These are phyloP conservation scores for Cordyceps javanica DNA, from an alignment of 2,329 filamentous ascomycete species.

Conservation along the genomic window DNA sequence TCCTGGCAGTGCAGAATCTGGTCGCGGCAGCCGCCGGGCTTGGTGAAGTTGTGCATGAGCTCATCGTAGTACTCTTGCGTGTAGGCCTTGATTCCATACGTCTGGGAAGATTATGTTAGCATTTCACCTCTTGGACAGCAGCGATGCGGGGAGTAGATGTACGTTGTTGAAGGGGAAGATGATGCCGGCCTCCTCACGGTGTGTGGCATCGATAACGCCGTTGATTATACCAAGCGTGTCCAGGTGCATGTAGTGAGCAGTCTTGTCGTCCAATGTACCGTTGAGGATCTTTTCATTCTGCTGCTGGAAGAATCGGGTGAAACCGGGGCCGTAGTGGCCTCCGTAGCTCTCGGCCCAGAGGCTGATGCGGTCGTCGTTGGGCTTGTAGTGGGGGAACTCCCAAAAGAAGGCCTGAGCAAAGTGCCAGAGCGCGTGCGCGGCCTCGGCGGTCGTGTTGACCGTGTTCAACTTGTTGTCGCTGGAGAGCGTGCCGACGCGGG, in stretches of 20 bases:
- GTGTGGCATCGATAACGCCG: conserved; percentile 58
- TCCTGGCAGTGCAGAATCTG: conserved; percentile 45
- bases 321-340: conserved; percentile 62
- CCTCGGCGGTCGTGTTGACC: conserved; percentile 46
- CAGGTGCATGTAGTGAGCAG: conserved; percentile 46
- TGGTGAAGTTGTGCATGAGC: conserved; percentile 24
- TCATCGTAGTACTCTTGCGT: conserved; percentile 34
- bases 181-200: conserved; percentile 53
- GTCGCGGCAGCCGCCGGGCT: conserved; percentile 44
- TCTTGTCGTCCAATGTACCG: conserved; percentile 28
- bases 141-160: not conserved
- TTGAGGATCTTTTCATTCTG: conserved; percentile 50
- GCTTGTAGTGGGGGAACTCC: conserved; percentile 53
- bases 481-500: conserved; percentile 27
- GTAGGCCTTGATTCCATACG: conserved; percentile 55
- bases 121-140: not conserved
- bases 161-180: conserved; percentile 57
- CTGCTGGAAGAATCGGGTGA: conserved; percentile 50
- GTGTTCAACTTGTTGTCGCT: conserved; percentile 25
- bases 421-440: conserved; percentile 56
- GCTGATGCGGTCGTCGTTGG: conserved; percentile 49
- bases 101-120: conserved; percentile 14
- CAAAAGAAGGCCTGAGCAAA: conserved; percentile 57
- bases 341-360: conserved; percentile 65
- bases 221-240: conserved; percentile 64